These are phyloP conservation scores for Vanilla planifolia DNA, from an alignment of 106 monocot species.

Conservation along the genomic window DNA sequence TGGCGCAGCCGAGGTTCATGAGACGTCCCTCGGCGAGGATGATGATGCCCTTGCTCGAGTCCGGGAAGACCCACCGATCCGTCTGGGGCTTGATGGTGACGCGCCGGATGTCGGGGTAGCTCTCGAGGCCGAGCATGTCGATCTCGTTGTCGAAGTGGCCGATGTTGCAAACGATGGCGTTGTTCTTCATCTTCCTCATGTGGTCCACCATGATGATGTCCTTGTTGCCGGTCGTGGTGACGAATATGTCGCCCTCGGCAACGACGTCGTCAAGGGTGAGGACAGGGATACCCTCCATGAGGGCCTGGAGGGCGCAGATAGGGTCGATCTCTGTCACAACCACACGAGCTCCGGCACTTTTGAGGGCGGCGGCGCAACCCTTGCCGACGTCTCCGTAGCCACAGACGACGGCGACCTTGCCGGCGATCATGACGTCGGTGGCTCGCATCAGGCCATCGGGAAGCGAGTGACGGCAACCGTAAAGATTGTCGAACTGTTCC, in stretches of 20 bases:
- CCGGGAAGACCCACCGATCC: slow-evolving; percentile 41
- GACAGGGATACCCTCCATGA: slow-evolving; percentile 18
- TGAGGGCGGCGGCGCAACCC: slow-evolving; percentile 16
- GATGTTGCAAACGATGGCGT: slow-evolving; percentile 47
- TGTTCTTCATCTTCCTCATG: slow-evolving; percentile 58
- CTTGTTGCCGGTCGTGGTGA: slow-evolving; percentile 42
- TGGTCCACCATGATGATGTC: slow-evolving; percentile 42
- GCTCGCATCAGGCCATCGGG: slow-evolving; percentile 17
- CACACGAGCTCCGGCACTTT: slow-evolving; percentile 11
- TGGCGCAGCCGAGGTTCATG: slow-evolving; percentile 44
- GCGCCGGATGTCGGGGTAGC: slow-evolving; percentile 19
- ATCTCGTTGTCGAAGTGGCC: slow-evolving; percentile 45
- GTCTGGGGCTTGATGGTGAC: slow-evolving; percentile 46
- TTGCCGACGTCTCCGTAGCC: slow-evolving; percentile 24
- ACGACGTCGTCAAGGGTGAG: slow-evolving; percentile 27
- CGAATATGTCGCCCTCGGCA: slow-evolving; percentile 24
- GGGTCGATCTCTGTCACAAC: slow-evolving; percentile 23
- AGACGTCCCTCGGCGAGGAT: slow-evolving; percentile 37
- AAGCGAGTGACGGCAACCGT: slow-evolving; percentile 21
- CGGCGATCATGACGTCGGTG: slow-evolving; percentile 19
- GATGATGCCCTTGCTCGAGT: slow-evolving; percentile 31
- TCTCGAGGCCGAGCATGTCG: slow-evolving; percentile 34
- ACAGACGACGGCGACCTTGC: slow-evolving; percentile 11
- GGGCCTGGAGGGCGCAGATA: slow-evolving; percentile 16
- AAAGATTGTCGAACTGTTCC: slow-evolving; percentile 22